Conservation (phyloP, 768 basidiomycete species). For the Mycena crocata region DNA sequence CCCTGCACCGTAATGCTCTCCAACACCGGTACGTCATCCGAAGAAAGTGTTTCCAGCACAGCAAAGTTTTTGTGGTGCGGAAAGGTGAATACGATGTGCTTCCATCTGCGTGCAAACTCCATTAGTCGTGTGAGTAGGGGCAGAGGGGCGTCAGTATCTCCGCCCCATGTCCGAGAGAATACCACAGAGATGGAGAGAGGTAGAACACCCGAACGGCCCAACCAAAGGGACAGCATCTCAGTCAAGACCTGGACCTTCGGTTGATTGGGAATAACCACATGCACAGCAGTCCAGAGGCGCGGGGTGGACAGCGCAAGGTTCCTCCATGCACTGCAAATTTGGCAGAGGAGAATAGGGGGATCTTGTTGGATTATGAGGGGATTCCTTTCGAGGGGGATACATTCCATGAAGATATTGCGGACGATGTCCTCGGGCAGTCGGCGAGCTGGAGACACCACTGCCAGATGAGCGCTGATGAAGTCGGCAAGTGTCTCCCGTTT, state of each 20-base stretch:
- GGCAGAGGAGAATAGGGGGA: slow-evolving; percentile 3
- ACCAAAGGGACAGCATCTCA: not conserved
- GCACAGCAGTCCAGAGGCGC: slow-evolving; percentile 3
- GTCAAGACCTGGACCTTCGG: not conserved
- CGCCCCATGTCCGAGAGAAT: not conserved
- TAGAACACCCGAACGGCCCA: not conserved
- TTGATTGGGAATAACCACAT: not conserved
- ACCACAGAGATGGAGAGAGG: not conserved
- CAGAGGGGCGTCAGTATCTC: not conserved
- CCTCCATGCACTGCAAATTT: slow-evolving; percentile 4
- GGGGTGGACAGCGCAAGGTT: slow-evolving; percentile 1
- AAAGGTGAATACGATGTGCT: not conserved
- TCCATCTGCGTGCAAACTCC: not conserved
- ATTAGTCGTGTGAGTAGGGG: not conserved
- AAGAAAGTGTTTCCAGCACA: not conserved
- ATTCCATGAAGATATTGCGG: not conserved
- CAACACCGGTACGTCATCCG: not conserved
- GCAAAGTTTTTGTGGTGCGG: not conserved
- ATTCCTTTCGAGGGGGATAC: not conserved
- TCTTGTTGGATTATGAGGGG: not conserved
- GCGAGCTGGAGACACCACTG: slow-evolving; percentile 14
- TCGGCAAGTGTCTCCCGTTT: slow-evolving; percentile 2
- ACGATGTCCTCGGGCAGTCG: slow-evolving; percentile 8
- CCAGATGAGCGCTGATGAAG: not conserved
- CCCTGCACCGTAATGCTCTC: not conserved